phyloP scores from a whole-genome alignment of 2,329 filamentous ascomycete genomes.

The Venturia nashicola region DNA sequence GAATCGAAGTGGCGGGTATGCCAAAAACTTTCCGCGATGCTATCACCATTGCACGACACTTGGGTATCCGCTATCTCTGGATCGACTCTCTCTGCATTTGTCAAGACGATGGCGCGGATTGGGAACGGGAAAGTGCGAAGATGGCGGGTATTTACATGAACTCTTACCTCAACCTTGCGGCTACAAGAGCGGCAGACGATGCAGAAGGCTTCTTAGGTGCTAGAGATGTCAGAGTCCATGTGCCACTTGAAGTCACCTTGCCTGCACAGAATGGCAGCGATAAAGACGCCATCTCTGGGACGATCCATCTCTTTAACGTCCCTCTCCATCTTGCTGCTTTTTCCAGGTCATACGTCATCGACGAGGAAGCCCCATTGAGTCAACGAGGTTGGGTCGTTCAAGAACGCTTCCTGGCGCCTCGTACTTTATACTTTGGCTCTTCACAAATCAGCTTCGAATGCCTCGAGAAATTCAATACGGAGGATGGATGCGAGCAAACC shows the following conservation, averaged over 20 bases:
- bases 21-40: conserved; percentile 9
- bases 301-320: neutral
- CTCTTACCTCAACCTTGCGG: conserved; percentile 13
- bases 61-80: conserved; percentile 22
- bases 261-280: neutral
- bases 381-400: conserved; percentile 16
- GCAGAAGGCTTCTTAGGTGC: neutral
- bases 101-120: conserved; percentile 15
- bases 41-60: conserved; percentile 18
- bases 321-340: neutral
- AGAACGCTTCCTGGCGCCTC: conserved; percentile 14
- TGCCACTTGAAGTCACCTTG: neutral
- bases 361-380: conserved; percentile 3
- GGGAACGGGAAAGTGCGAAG: conserved; percentile 10
- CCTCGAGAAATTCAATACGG: neutral
- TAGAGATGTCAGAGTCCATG: neutral
- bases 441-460: conserved; percentile 1
- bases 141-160: conserved; percentile 14
- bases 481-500: neutral
- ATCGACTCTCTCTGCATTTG: conserved; percentile 19
- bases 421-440: conserved; percentile 13
- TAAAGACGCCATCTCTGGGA: neutral
- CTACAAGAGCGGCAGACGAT: neutral
- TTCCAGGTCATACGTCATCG: neutral
- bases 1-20: conserved; percentile 3